These are phyloP conservation scores for Rhinocladiella similis DNA, from an alignment of 2,329 filamentous ascomycete genomes.

Conservation along the genomic window DNA sequence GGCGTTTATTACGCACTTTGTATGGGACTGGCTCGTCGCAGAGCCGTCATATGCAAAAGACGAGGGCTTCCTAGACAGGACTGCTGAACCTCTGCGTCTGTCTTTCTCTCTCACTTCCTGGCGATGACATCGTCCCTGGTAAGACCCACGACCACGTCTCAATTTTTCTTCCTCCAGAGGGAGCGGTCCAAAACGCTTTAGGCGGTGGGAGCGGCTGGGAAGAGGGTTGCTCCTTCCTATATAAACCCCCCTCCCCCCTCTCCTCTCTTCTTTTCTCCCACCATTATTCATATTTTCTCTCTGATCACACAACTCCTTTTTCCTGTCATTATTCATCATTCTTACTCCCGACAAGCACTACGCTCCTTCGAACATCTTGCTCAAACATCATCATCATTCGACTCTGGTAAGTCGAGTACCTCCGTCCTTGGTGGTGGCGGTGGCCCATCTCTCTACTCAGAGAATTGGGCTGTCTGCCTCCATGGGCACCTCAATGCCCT, in stretches of 20 bases:
- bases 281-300: slow-evolving; percentile 9
- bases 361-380: slow-evolving; percentile 7
- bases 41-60: not conserved
- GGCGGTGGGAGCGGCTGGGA: not conserved
- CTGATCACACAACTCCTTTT: slow-evolving; percentile 7
- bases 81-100: not conserved
- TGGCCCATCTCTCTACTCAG: not conserved
- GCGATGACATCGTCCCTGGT: not conserved
- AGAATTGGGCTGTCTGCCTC: not conserved
- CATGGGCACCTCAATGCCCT: not conserved
- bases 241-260: slow-evolving; percentile 6
- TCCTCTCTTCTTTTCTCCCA: slow-evolving; percentile 4
- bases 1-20: not conserved
- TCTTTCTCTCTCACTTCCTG: not conserved
- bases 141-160: not conserved
- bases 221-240: slow-evolving; percentile 10
- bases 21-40: not conserved
- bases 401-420: slow-evolving; percentile 3
- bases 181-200: too few species aligned
- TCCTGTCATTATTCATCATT: slow-evolving; percentile 15
- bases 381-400: slow-evolving; percentile 13
- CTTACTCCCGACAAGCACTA: slow-evolving; percentile 8
- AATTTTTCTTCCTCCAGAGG: too few species aligned
- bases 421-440: not conserved
- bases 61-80: not conserved